Evolutionary conservation across 345 rosid species (phyloP), one percentile per base, ranked within the genome.

Genomic region (Aegle marmelos): DNA sequence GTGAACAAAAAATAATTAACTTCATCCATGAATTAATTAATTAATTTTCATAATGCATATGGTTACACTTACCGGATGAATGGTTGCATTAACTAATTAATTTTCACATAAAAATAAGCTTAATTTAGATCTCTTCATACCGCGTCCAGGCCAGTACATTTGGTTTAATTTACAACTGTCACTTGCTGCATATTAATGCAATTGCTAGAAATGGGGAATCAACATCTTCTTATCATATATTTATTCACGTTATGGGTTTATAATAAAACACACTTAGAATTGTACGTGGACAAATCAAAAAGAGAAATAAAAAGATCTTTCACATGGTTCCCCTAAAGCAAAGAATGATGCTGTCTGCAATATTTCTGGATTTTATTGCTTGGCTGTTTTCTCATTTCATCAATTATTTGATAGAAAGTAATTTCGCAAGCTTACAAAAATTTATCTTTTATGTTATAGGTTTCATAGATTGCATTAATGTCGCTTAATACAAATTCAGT

Each of bases 171-270:
- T 34, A 54, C n/a, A 58, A n/a, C 45, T 50, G 75, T 71, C 30
- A 54, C 57, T 72, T 58, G 59, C 63, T 31, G 62, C 48, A 58
- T 77, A 70, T 39, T 54, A 27, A 28, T 33, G 63, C 56, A 58
- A 33, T 24, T 30, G 41, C 69, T 77, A 5, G 22, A 58, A 19
- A 7, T 27, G 58, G 39, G 78, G 64, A 76, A 54, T 76, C 72
- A 48, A 22, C 30, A 27, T 70, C 37, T 59, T 58, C 21, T 25
- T 10, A 28, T 31, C 6, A 54, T 9, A 34, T 53, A 13, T 53
- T 48, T 48, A 64, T 59, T 61, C 72, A 72, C 60, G 71, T 33
- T 74, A 21, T 53, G 37, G 58, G 77, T 13, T 41, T 34, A 39
- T n/a, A 53, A 3, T 3, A 13, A 60, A 60, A 11, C 36, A 62